phyloP scores from a whole-genome alignment of 306 rosid genomes.

The Adenanthera pavonina region DNA sequence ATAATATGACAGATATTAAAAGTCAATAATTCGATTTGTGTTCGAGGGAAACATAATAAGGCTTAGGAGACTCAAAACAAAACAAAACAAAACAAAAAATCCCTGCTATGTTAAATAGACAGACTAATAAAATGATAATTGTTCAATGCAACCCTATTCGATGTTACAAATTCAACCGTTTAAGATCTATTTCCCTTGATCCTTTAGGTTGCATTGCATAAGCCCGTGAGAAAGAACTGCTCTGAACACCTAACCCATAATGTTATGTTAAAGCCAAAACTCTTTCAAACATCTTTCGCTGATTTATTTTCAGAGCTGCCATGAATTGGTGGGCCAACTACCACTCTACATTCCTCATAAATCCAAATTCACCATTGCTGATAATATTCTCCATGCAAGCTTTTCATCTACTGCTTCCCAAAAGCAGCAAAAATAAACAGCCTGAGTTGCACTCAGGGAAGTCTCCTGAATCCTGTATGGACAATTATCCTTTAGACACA shows the following conservation, averaged over 20 bases:
- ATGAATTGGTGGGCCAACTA: not conserved
- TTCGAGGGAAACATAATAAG: no score
- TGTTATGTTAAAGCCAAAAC: not conserved
- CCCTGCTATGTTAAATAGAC: not conserved
- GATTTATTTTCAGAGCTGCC: slow-evolving; percentile 21
- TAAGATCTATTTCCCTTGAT: not conserved
- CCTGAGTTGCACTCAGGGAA: slow-evolving; percentile 16
- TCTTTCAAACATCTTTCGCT: not conserved
- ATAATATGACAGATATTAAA: no score
- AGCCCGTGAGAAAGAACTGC: not conserved
- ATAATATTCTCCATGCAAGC: slow-evolving; percentile 60
- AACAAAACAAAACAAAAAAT: not conserved
- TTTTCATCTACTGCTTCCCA: slow-evolving; percentile 56
- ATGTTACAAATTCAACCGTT: not conserved
- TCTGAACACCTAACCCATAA: not conserved
- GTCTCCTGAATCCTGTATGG: slow-evolving; percentile 51
- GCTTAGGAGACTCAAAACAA: no score
- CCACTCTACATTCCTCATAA: slow-evolving; percentile 6
- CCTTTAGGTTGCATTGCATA: not conserved
- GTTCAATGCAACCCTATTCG: not conserved
- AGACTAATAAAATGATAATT: not conserved
- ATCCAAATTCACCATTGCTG: slow-evolving; percentile 44
- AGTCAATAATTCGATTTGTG: no score
- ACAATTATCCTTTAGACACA: slow-evolving; percentile 53
- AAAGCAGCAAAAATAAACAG: slow-evolving; percentile 52